Base-by-base conservation (phyloP, 148 eudicot species). In the Polygonum maritimum region DNA sequence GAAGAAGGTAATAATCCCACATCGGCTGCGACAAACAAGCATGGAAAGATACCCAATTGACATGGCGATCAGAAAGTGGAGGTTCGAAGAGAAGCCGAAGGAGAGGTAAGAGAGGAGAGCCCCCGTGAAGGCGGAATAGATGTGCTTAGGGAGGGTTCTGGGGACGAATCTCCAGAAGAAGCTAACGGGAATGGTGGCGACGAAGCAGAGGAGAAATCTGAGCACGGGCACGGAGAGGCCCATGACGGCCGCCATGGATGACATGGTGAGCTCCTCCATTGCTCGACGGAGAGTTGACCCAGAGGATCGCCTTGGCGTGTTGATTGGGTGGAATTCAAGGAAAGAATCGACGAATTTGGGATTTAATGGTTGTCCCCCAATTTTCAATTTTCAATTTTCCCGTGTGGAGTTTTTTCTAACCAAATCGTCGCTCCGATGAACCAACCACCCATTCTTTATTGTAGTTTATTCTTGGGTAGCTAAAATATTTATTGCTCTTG, bases 51-150 rank as follows among this genome's bases (percentile, higher is more conserved):
- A 95, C 5, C 97, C 94, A 40, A 88, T 76, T 9, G 82, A 48
- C 85, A 95, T 92, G 40, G 96, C 88, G 44, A 95, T 86, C 40
- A 95, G 79, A 78, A 95, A 92, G 62, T 92, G 99, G 57, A 95
- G 79, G 77, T 95, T 95, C 2, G 97, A 95, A 2, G 92, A 90
- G 79, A 88, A 69, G 21, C 99, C 99, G 47, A 95, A 95, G 3
- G 99, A 88, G 13, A 92, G 51, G 74, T 88, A 91, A 35, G 96
- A 95, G 7, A 95, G 85, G 19, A 80, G 12, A n/a, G 79, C 89
- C 22, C 98, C 99, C 69, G 94, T 80, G 1, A 74, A 63, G 41
- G 94, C 91, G 69, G 97, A 82, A 79, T 88, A 92, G 41, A 89
- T 74, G 80, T 95, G 97, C 82, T 89, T 91, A 6, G 87, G 78